These are phyloP conservation scores for Arthroderma sp. DNA, from an alignment of 2,329 filamentous ascomycete genomes.

Conservation along the genomic window DNA sequence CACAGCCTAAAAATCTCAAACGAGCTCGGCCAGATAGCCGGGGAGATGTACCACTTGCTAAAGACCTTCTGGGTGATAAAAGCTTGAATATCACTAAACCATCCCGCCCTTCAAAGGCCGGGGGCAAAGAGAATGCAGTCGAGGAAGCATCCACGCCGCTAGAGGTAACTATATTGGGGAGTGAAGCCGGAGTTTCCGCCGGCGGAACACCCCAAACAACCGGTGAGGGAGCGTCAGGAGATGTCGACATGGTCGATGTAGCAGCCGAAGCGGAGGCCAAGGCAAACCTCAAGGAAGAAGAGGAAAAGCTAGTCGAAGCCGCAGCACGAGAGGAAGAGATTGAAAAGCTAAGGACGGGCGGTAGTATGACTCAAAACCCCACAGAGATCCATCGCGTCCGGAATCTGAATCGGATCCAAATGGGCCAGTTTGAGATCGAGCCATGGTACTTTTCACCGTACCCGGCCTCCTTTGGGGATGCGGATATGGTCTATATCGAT, in stretches of 20 bases:
- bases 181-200: constrained; percentile 22
- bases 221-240: constrained; percentile 19
- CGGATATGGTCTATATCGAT: constrained; percentile 88
- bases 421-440: constrained; percentile 81
- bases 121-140: constrained; percentile 44
- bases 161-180: constrained; percentile 20
- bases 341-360: constrained; percentile 83
- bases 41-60: constrained; percentile 42
- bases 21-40: constrained; percentile 34
- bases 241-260: constrained; percentile 33
- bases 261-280: constrained; percentile 17
- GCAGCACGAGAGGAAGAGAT: constrained; percentile 75
- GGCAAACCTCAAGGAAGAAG: constrained; percentile 21
- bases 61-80: constrained; percentile 37
- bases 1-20: constrained; percentile 48
- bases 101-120: constrained; percentile 41
- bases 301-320: constrained; percentile 23
- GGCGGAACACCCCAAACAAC: constrained; percentile 27
- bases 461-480: constrained; percentile 73
- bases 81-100: constrained; percentile 35
- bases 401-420: constrained; percentile 87
- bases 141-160: constrained; percentile 29
- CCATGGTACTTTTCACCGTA: constrained; percentile 99
- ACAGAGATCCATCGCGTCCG: constrained; percentile 91
- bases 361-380: constrained; percentile 98